A percentile compares a stretch with the other conserved stretches of the same genome.
Evolutionary conservation across 2,329 filamentous ascomycete genomes (phyloP).

Genomic region (Colletotrichum falcatum): DNA sequence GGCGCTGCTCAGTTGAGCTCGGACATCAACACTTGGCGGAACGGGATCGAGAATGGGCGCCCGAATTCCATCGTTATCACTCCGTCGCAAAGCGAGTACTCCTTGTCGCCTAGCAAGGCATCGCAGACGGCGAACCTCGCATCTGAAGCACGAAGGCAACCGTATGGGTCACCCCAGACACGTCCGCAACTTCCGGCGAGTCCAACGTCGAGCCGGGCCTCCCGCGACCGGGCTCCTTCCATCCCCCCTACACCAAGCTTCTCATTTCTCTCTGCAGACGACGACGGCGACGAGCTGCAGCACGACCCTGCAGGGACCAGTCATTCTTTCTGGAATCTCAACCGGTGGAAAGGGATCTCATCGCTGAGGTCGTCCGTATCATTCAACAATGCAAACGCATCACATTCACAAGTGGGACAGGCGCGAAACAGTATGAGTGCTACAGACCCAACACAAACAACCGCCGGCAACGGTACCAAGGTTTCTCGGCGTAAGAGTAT

Average conservation of each 20-base stretch:
- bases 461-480: slow-evolving; percentile 37
- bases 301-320: slow-evolving; percentile 55
- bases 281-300: slow-evolving; percentile 54
- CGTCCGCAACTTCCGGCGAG: slow-evolving; percentile 49
- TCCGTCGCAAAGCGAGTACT: slow-evolving; percentile 63
- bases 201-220: slow-evolving; percentile 52
- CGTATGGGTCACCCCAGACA: slow-evolving; percentile 50
- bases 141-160: slow-evolving; percentile 60
- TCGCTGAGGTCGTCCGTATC: slow-evolving; percentile 34
- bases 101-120: slow-evolving; percentile 65
- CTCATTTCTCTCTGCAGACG: slow-evolving; percentile 58
- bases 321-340: slow-evolving; percentile 69
- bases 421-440: slow-evolving; percentile 34
- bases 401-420: slow-evolving; percentile 17
- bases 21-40: slow-evolving; percentile 92
- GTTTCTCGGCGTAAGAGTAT: slow-evolving; percentile 46
- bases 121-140: slow-evolving; percentile 54
- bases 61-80: slow-evolving; percentile 53
- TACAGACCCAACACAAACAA: slow-evolving; percentile 26
- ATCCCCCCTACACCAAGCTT: slow-evolving; percentile 68
- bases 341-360: slow-evolving; percentile 62
- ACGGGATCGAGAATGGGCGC: slow-evolving; percentile 66
- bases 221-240: slow-evolving; percentile 44
- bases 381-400: slow-evolving; percentile 27
- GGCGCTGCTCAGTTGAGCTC: slow-evolving; percentile 55